phyloP scores from a whole-genome alignment of 768 basidiomycete species.

The Suillus tomentosus region DNA sequence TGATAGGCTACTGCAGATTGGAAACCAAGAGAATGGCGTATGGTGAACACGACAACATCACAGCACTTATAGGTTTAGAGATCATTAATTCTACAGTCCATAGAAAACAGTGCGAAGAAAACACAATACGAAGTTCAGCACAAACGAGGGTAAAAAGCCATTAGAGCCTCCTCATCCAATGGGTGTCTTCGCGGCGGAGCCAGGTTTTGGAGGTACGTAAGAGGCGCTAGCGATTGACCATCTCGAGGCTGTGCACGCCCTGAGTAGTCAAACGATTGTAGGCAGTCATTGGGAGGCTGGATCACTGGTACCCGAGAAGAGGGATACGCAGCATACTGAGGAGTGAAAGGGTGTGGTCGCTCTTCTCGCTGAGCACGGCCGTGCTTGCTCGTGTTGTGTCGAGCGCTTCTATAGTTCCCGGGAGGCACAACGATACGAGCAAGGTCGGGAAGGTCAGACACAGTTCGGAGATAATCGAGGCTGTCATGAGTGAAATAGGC shows the following conservation, averaged over 20 bases:
- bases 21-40: slow-evolving; percentile 6
- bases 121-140: slow-evolving; percentile 26
- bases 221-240: slow-evolving; percentile 52
- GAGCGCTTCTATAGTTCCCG: slow-evolving; percentile 67
- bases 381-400: slow-evolving; percentile 51
- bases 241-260: slow-evolving; percentile 19
- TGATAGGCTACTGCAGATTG: background rate
- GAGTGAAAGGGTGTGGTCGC: slow-evolving; percentile 20
- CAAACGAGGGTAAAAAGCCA: slow-evolving; percentile 49
- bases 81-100: slow-evolving; percentile 11
- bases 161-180: slow-evolving; percentile 69
- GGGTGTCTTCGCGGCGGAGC: slow-evolving; percentile 68
- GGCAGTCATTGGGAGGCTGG: slow-evolving; percentile 9
- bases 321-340: slow-evolving; percentile 35
- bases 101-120: slow-evolving; percentile 14
- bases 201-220: slow-evolving; percentile 61
- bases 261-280: slow-evolving; percentile 6
- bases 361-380: slow-evolving; percentile 36
- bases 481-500: slow-evolving; percentile 77
- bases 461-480: slow-evolving; percentile 53
- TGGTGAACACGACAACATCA: slow-evolving; percentile 5
- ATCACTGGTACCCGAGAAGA: slow-evolving; percentile 21
- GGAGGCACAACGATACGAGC: slow-evolving; percentile 54
- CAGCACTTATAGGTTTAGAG: background rate
- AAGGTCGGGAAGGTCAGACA: slow-evolving; percentile 61